Percentiles rank a stretch among this genome's conserved stretches.
Evolutionary conservation across 495 filamentous ascomycete species (phyloP).

Genomic region (Podospora anserina): DNA sequence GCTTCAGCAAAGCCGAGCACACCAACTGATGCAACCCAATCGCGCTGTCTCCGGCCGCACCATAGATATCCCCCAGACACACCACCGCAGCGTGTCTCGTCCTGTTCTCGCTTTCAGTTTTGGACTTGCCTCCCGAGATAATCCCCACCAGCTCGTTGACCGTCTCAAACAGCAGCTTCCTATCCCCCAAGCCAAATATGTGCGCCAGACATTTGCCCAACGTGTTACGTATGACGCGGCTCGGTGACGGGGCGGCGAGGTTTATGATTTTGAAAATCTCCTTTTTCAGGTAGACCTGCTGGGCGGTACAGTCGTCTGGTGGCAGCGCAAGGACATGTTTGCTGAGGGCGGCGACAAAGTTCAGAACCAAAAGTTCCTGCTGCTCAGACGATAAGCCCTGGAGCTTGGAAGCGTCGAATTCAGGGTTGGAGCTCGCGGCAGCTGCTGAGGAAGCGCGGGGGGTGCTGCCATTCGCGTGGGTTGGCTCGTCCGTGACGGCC

Average conservation of each 20-base stretch:
- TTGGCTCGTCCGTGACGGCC: slow-evolving; percentile 23
- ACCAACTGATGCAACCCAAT: slow-evolving; percentile 76
- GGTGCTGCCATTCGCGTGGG: slow-evolving; percentile 25
- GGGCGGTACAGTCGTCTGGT: slow-evolving; percentile 72
- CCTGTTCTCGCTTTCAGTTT: slow-evolving; percentile 62
- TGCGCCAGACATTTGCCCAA: slow-evolving; percentile 78
- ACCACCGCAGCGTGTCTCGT: slow-evolving; percentile 82
- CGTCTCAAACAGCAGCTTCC: slow-evolving; percentile 89
- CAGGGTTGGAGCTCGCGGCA: slow-evolving; percentile 44
- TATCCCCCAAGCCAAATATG: slow-evolving; percentile 82
- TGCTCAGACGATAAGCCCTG: slow-evolving; percentile 90
- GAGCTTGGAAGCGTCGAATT: slow-evolving; percentile 85
- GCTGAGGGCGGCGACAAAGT: slow-evolving; percentile 78
- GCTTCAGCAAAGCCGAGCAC: slow-evolving; percentile 66
- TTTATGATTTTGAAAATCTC: slow-evolving; percentile 88
- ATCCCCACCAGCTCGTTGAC: slow-evolving; percentile 82
- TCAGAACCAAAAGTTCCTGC: slow-evolving; percentile 89
- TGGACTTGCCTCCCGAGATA: slow-evolving; percentile 71
- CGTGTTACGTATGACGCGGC: slow-evolving; percentile 86
- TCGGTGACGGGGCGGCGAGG: slow-evolving; percentile 77
- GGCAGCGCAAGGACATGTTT: slow-evolving; percentile 73
- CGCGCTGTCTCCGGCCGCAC: slow-evolving; percentile 86
- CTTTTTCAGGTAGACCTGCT: slow-evolving; percentile 85
- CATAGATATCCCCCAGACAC: slow-evolving; percentile 87
- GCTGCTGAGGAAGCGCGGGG: slow-evolving; percentile 31